phyloP scores from a whole-genome alignment of 805 yeast species.

The Candida tibetensis region DNA sequence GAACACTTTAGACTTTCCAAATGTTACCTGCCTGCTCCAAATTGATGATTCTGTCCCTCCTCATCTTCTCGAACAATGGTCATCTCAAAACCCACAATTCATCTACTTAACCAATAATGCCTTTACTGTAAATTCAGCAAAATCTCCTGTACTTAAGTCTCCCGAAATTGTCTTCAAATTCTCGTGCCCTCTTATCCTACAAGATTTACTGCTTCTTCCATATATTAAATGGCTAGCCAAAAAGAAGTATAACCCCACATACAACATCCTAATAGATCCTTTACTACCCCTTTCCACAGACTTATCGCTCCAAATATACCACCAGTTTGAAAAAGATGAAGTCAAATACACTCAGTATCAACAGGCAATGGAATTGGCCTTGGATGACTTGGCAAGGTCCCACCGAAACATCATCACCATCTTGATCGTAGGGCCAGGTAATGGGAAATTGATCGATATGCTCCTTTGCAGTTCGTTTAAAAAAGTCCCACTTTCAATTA shows the following conservation, averaged over 20 bases:
- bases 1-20: background rate
- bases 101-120: slow-evolving; percentile 2
- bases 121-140: background rate
- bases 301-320: slow-evolving; percentile 59
- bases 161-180: background rate
- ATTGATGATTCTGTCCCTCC: background rate
- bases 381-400: slow-evolving; percentile 22
- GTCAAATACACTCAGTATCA: slow-evolving; percentile 69
- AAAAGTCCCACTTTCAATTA: slow-evolving; percentile 9
- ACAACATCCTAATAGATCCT: slow-evolving; percentile 43
- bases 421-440: slow-evolving; percentile 81
- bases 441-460: slow-evolving; percentile 73
- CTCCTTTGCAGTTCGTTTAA: slow-evolving; percentile 17
- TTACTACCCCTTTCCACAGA: slow-evolving; percentile 66
- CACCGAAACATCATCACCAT: slow-evolving; percentile 20
- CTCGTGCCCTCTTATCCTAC: background rate
- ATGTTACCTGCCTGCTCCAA: background rate
- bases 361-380: slow-evolving; percentile 57
- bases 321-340: slow-evolving; percentile 66
- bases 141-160: background rate
- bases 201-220: background rate
- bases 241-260: background rate
- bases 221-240: background rate
- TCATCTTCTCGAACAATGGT: background rate
- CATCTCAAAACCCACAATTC: background rate